phyloP scores from a whole-genome alignment of 306 rosid species.

The Castanopsis chinensis region DNA sequence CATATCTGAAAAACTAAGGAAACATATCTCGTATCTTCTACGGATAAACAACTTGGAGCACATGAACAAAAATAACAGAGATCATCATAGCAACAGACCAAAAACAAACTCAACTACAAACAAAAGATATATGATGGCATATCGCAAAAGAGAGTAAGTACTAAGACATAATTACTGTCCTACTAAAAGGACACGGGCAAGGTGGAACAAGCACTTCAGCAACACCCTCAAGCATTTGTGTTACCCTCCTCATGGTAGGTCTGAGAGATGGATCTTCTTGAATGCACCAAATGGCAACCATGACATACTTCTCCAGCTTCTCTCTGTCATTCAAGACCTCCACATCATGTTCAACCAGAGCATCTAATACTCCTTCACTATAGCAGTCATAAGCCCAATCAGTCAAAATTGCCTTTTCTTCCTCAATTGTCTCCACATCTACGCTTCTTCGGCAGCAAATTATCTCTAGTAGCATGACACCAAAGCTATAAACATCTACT shows the following conservation, averaged over 20 bases:
- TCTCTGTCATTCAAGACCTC: constrained; percentile 14
- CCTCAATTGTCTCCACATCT: constrained; percentile 5
- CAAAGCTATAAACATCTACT: constrained; percentile 31
- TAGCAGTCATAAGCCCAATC: constrained; percentile 44
- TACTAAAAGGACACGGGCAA: constrained; percentile 4
- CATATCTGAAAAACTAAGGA: too few species aligned
- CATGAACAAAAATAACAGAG: too few species aligned
- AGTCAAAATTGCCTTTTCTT: constrained; percentile 21
- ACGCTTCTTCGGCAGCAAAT: constrained; percentile 25
- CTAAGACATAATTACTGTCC: too few species aligned
- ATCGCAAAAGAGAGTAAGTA: rapidly evolving
- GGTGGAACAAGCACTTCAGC: constrained; percentile 16
- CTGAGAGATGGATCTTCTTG: constrained; percentile 17
- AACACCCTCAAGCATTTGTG: constrained; percentile 25
- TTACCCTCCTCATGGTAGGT: constrained; percentile 32
- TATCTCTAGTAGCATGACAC: constrained; percentile 26
- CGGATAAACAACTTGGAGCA: too few species aligned
- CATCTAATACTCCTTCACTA: constrained; percentile 3
- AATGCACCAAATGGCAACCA: constrained; percentile 31
- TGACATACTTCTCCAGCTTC: constrained; percentile 29
- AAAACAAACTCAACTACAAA: too few species aligned
- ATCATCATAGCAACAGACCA: too few species aligned
- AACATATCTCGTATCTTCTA: too few species aligned
- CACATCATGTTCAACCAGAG: constrained; percentile 10
- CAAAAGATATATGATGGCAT: too few species aligned